A percentile compares a stretch with the other conserved stretches of the same genome.
These are phyloP conservation scores for Tetragonia tetragonoides DNA, from an alignment of 148 eudicot genomes.

Conservation along the genomic window DNA sequence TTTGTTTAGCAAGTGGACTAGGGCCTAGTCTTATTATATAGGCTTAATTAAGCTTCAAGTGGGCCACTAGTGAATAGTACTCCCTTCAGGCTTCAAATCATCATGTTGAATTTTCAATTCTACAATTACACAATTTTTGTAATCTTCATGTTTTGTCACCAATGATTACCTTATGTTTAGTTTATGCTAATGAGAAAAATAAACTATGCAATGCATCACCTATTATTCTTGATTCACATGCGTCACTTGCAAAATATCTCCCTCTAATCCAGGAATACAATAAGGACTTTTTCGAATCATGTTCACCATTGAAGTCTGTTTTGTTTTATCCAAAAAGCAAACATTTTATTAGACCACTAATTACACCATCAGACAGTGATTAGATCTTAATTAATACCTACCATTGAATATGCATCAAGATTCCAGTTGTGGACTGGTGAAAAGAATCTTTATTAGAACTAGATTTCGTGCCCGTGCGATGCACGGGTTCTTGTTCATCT, in stretches of 20 bases:
- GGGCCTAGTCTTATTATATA: not conserved
- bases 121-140: too few relatives aligned
- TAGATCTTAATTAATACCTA: too few relatives aligned
- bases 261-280: slow-evolving; percentile 12
- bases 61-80: not conserved
- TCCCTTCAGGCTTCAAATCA: not conserved
- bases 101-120: not conserved
- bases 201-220: not conserved
- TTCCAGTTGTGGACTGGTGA: too few relatives aligned
- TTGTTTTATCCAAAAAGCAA: too few relatives aligned
- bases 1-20: slow-evolving; percentile 21
- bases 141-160: not conserved
- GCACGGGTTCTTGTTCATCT: too few relatives aligned
- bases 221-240: slow-evolving; percentile 20
- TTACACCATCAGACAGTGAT: too few relatives aligned
- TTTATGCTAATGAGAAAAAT: not conserved
- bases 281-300: not conserved
- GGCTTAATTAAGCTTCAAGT: not conserved
- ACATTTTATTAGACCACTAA: too few relatives aligned
- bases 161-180: not conserved
- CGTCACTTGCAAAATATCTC: slow-evolving; percentile 6
- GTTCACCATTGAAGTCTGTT: too few relatives aligned
- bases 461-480: too few relatives aligned
- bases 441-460: too few relatives aligned
- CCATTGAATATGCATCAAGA: too few relatives aligned